phyloP scores from a whole-genome alignment of 2,329 filamentous ascomycete species.

The Ceratocystis cacaofunesta region DNA sequence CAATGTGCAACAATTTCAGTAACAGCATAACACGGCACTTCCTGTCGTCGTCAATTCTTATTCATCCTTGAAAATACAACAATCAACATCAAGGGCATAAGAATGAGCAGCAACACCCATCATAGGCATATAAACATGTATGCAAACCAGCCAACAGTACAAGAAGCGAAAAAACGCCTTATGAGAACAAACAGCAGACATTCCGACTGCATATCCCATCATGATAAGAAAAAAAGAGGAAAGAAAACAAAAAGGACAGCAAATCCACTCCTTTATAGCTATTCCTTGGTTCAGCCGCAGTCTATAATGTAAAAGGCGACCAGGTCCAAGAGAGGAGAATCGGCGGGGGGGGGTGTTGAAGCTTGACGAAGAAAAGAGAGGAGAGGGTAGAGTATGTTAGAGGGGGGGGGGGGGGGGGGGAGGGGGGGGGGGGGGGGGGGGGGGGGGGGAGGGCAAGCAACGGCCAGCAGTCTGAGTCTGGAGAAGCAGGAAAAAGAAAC shows the following conservation, averaged over 20 bases:
- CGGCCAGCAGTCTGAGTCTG: too few relatives aligned
- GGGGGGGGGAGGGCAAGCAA: too few relatives aligned
- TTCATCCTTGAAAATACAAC: conserved; percentile 5
- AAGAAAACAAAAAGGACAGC: not conserved
- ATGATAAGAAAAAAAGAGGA: not conserved
- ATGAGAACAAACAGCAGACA: not conserved
- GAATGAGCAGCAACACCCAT: not conserved
- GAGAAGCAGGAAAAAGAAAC: not conserved
- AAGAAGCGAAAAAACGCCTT: not conserved
- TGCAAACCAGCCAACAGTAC: not conserved
- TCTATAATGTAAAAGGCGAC: not conserved
- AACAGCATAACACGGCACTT: not conserved
- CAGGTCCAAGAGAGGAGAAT: not conserved
- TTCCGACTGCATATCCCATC: not conserved
- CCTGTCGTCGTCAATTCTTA: not conserved
- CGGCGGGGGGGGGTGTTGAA: not conserved
- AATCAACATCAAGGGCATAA: not conserved
- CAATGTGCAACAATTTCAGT: not conserved
- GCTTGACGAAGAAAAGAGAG: too few relatives aligned
- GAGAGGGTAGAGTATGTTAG: too few relatives aligned
- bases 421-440: too few relatives aligned
- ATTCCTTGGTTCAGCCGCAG: not conserved
- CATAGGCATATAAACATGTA: not conserved
- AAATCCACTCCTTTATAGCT: not conserved
- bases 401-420: too few relatives aligned